These are phyloP conservation scores for Cylindrotheca fusiformis DNA, from an alignment of 108 stramenopile species.

Conservation along the genomic window DNA sequence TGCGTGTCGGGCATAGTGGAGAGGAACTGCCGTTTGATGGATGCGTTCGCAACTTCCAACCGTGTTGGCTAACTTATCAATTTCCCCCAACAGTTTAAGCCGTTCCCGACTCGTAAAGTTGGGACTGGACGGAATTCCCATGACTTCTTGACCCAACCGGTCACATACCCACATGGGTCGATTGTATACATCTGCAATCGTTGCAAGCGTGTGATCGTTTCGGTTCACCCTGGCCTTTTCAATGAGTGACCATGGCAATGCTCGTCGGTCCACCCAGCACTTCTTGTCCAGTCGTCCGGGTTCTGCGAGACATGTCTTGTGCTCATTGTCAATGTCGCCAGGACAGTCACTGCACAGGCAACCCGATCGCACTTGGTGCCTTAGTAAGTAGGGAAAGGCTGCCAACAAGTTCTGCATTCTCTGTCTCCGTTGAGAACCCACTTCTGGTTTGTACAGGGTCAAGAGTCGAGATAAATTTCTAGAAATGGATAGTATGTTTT, in stretches of 20 bases:
- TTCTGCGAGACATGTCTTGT: conserved; percentile 12
- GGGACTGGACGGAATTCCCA: conserved; percentile 34
- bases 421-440: conserved; percentile 45
- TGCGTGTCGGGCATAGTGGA: conserved; percentile 88
- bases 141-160: conserved; percentile 52
- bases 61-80: conserved; percentile 59
- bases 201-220: conserved; percentile 16
- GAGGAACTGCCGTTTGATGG: conserved; percentile 88
- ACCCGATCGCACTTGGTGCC: conserved; percentile 66
- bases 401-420: conserved; percentile 54
- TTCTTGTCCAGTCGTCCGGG: conserved; percentile 15
- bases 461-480: conserved; percentile 78
- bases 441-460: conserved; percentile 56
- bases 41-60: conserved; percentile 86
- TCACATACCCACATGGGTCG: conserved; percentile 69
- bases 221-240: conserved; percentile 10
- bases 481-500: conserved; percentile 54
- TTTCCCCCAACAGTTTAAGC: conserved; percentile 47
- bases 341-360: conserved; percentile 38
- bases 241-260: conserved; percentile 59
- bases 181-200: conserved; percentile 50
- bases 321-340: conserved; percentile 3
- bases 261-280: conserved; percentile 60
- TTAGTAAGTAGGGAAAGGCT: conserved; percentile 70
- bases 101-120: conserved; percentile 68